A percentile compares a stretch with the other conserved stretches of the same genome.
Conservation (phyloP, 805 yeast species). For the Schwanniomyces polymorphus region DNA sequence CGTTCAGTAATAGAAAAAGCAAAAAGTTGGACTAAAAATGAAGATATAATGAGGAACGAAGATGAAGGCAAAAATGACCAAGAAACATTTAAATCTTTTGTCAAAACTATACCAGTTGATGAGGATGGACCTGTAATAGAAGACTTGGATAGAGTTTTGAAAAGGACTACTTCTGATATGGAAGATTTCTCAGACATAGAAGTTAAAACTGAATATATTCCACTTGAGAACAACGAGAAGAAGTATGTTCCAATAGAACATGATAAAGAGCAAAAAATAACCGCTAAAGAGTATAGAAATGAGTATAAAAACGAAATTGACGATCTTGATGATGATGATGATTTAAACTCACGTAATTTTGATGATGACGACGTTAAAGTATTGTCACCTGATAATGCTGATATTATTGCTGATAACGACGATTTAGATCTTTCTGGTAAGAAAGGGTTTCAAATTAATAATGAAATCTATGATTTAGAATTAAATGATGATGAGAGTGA, state of each 20-base stretch:
- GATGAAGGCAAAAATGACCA: conserved; percentile 8
- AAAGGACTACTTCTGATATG: background rate
- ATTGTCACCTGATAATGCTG: conserved; percentile 8
- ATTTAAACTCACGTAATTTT: background rate
- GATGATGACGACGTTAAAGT: conserved; percentile 3
- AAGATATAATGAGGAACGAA: conserved; percentile 1
- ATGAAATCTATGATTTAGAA: conserved; percentile 7
- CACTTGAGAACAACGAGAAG: background rate
- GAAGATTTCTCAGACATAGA: background rate
- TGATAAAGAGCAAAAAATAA: background rate
- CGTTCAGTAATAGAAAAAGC: background rate
- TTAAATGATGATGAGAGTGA: conserved; percentile 5
- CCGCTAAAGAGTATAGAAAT: background rate
- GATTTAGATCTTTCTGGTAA: conserved; percentile 2
- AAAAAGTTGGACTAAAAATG: conserved; percentile 1
- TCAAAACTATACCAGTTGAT: background rate
- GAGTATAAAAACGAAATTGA: conserved; percentile 7
- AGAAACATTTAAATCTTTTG: background rate
- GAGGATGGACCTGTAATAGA: background rate
- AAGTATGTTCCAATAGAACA: conserved; percentile 5
- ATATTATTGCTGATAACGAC: conserved; percentile 5
- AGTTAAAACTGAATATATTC: background rate
- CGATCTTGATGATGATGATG: conserved; percentile 7
- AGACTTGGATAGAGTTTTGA: background rate
- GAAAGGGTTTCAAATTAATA: conserved; percentile 3